These are phyloP conservation scores for Lachancea quebecensis DNA, from an alignment of 805 yeast species.

Conservation along the genomic window DNA sequence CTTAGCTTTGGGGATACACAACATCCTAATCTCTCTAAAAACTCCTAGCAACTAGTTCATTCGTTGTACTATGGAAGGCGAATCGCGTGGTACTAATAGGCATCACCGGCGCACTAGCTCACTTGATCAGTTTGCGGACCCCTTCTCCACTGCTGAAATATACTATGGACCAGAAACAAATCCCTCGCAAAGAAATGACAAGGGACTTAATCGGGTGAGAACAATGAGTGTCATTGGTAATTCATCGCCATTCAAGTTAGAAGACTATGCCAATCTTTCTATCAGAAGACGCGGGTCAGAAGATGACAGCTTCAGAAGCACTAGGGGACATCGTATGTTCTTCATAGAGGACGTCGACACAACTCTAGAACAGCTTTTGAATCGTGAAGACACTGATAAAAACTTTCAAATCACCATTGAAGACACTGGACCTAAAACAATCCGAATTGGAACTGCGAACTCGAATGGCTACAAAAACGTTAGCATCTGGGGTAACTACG, in stretches of 20 bases:
- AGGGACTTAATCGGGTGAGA: slow-evolving; percentile 45
- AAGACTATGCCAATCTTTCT: slow-evolving; percentile 16
- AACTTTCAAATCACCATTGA: slow-evolving; percentile 82
- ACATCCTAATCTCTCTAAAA: too few relatives aligned
- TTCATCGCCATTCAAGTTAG: slow-evolving; percentile 19
- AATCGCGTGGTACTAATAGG: background rate
- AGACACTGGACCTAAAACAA: slow-evolving; percentile 78
- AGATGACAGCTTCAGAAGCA: slow-evolving; percentile 39
- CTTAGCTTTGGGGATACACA: too few relatives aligned
- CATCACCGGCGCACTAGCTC: slow-evolving; percentile 35
- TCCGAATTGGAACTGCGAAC: slow-evolving; percentile 73
- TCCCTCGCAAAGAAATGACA: slow-evolving; percentile 39
- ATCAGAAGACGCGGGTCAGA: slow-evolving; percentile 47
- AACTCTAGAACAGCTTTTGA: slow-evolving; percentile 61
- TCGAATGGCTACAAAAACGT: slow-evolving; percentile 72
- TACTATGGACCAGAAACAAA: slow-evolving; percentile 62
- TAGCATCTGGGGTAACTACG: slow-evolving; percentile 80
- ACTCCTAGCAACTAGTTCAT: too few relatives aligned
- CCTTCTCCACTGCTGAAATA: slow-evolving; percentile 59
- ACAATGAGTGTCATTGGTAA: slow-evolving; percentile 46
- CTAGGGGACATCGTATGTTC: slow-evolving; percentile 40
- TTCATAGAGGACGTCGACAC: slow-evolving; percentile 69
- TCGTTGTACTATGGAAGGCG: background rate
- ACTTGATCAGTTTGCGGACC: slow-evolving; percentile 46
- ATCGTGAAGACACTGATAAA: slow-evolving; percentile 77